Conservation (phyloP, 768 basidiomycete genomes). For the Postia placenta region DNA sequence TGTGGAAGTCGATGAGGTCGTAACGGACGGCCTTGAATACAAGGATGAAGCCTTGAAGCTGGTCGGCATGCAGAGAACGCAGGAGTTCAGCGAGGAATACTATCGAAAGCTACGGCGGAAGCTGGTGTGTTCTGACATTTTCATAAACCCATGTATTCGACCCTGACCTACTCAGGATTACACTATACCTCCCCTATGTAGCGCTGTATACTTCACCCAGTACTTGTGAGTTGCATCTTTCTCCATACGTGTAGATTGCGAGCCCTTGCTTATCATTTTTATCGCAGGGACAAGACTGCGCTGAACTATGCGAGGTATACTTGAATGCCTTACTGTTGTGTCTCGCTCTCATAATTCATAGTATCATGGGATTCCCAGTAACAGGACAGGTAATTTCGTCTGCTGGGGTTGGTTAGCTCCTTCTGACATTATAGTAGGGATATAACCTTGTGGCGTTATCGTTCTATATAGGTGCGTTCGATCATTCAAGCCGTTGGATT, state of each 20-base stretch:
- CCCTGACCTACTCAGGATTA: conserved; percentile 31
- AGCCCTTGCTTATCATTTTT: not conserved
- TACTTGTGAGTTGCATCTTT: conserved; percentile 43
- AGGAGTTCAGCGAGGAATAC: conserved; percentile 55
- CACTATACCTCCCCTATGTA: conserved; percentile 49
- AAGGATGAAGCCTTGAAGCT: conserved; percentile 59
- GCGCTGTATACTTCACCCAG: conserved; percentile 64
- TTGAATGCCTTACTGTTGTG: not conserved
- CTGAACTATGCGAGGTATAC: conserved; percentile 59
- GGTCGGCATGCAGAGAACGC: conserved; percentile 45
- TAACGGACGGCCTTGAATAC: conserved; percentile 28
- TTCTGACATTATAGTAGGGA: conserved; percentile 27
- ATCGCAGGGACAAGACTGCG: conserved; percentile 57
- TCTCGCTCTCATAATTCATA: conserved; percentile 13
- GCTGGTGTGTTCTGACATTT: conserved; percentile 33
- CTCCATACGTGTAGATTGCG: too few relatives aligned
- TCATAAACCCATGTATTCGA: not conserved
- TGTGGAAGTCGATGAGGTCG: conserved; percentile 14
- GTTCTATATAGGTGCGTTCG: conserved; percentile 48
- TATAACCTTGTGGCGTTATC: conserved; percentile 65
- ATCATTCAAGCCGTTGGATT: too few relatives aligned
- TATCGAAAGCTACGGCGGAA: conserved; percentile 52
- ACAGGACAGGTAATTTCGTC: conserved; percentile 41
- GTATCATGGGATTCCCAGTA: conserved; percentile 65
- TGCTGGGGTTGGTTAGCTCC: not conserved